Conservation (phyloP, 2,329 filamentous ascomycete species). For the Falciphora oryzae region DNA sequence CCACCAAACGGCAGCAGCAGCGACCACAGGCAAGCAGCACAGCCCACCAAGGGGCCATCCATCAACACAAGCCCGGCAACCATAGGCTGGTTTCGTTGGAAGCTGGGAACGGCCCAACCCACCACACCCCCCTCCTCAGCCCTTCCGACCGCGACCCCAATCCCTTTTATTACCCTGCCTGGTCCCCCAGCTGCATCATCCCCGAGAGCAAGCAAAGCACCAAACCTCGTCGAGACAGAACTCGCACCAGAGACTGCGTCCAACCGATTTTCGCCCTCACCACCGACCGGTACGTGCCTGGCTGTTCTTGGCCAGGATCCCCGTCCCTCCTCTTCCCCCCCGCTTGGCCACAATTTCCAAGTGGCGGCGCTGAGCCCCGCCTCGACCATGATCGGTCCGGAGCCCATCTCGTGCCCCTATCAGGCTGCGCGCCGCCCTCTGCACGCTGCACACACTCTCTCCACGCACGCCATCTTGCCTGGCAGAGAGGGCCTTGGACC, state of each 20-base stretch:
- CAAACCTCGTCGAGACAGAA: not conserved
- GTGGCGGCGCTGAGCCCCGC: not conserved
- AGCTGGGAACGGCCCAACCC: not conserved
- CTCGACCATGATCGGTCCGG: not conserved
- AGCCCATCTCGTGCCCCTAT: constrained; percentile 1
- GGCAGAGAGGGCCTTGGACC: not conserved
- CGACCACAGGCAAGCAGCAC: not conserved
- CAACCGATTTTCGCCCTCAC: not conserved
- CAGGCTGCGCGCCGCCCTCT: not conserved
- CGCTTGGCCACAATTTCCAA: not conserved
- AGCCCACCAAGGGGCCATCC: not conserved
- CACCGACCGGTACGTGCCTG: not conserved
- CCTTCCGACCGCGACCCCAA: not conserved
- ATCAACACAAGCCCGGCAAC: not conserved
- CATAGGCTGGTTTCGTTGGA: not conserved
- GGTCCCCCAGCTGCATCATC: not conserved
- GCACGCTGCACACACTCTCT: not conserved
- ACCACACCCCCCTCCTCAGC: not conserved
- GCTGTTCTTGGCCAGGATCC: not conserved
- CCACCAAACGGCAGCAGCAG: not conserved
- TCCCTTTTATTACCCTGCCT: not conserved
- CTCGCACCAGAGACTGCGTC: not conserved
- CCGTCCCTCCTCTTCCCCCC: not conserved
- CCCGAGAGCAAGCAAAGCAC: constrained; percentile 1
- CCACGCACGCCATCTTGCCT: not conserved